phyloP scores from a whole-genome alignment of 2,329 filamentous ascomycete genomes.

The Didymella lethalis region DNA sequence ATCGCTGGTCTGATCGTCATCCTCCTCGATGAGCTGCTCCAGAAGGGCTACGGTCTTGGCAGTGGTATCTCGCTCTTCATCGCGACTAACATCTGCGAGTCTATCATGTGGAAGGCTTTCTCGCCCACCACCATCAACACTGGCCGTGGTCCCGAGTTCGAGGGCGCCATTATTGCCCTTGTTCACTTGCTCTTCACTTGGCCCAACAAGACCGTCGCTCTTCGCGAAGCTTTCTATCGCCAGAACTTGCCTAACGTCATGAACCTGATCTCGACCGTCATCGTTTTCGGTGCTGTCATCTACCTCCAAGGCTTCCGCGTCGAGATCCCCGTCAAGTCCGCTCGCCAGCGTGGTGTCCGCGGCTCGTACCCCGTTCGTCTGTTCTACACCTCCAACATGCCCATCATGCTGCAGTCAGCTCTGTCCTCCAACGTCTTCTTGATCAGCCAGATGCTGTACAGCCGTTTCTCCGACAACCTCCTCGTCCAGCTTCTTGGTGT shows the following conservation, averaged over 20 bases:
- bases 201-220: slow-evolving; percentile 98
- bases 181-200: slow-evolving; percentile 98
- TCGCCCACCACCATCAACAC: slow-evolving; percentile 99
- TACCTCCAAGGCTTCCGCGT: slow-evolving; percentile 99
- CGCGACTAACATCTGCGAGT: slow-evolving; percentile 99
- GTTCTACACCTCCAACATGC: slow-evolving; percentile 99
- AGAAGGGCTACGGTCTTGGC: slow-evolving; percentile 98
- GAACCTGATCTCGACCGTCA: slow-evolving; percentile 92
- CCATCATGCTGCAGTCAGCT: slow-evolving; percentile 99
- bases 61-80: slow-evolving; percentile 99
- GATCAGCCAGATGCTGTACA: slow-evolving; percentile 99
- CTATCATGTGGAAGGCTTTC: slow-evolving; percentile 99
- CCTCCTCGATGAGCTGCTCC: slow-evolving; percentile 96
- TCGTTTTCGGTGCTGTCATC: slow-evolving; percentile 97
- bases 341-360: slow-evolving; percentile 97
- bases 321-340: slow-evolving; percentile 99
- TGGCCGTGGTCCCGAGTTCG: slow-evolving; percentile 97
- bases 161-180: slow-evolving; percentile 96
- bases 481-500: slow-evolving; percentile 96
- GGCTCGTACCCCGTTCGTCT: slow-evolving; percentile 98
- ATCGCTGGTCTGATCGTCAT: slow-evolving; percentile 98
- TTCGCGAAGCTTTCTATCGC: slow-evolving; percentile 98
- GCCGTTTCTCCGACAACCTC: slow-evolving; percentile 98
- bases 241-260: slow-evolving; percentile 99
- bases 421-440: slow-evolving; percentile 99